Base-by-base conservation (phyloP, 108 stramenopile species). In the Thalassiosira profunda region DNA sequence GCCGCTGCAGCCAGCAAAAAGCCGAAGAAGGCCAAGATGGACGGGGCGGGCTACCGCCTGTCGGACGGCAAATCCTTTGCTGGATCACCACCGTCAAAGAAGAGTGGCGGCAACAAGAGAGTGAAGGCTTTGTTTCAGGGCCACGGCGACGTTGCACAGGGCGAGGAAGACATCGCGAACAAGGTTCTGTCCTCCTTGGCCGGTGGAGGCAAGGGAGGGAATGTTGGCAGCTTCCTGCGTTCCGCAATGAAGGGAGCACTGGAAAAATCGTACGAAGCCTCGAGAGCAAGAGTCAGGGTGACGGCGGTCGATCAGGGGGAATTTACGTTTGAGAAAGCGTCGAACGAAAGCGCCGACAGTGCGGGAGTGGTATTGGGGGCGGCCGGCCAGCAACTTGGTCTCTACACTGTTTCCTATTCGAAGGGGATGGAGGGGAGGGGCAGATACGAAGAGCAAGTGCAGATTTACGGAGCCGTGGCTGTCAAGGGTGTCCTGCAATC, bases 221-320 rank as follows among this genome's bases (percentile, higher is more conserved):
- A 89, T 37, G 76, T 82, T 25, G 82, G 71, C 23, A 74, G 67
- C 24, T 74, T 93, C 9, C 62, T 96, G 36, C 75, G 91, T 28
- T 65, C 58, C 31, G 89, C 89, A 51, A 92, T 93, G 91, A 86
- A 78, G 63, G 84, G 87, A 48, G 91, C 92, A 24, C 88, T 96
- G 0, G 41, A 62, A n/a, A 82, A 86, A 51, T 72, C 82, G 20
- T 96, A 92, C 61, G 92, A 96, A 66, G 87, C 76, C 28, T 88
- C 83, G 21, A 67, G 75, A 9, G 88, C 95, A 29, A 72, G 72
- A 56, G 84, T 84, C 28, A 68, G 92, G 8, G 62, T 93, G 15
- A 68, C 87, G 10, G 90, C 95, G 34, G 84, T 93, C 28, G 71
- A 84, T 59, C 57, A 74, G 31, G 48, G 74, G 33, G 66, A 66